A percentile compares a stretch with the other conserved stretches of the same genome.
These are phyloP conservation scores for Trametes maxima DNA, from an alignment of 768 basidiomycete species.

Conservation along the genomic window DNA sequence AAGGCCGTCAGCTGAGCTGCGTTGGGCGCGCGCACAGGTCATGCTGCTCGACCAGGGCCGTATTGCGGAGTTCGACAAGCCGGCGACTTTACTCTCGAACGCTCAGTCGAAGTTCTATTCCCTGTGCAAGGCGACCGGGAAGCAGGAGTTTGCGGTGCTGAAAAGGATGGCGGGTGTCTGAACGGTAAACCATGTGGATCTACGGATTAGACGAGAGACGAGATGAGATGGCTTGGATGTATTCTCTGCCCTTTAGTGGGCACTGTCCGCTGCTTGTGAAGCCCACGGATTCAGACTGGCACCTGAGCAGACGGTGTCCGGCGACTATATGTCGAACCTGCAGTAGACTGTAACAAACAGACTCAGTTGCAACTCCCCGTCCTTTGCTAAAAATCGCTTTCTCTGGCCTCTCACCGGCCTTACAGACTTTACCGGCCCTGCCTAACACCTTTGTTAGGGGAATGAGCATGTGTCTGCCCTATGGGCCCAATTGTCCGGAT, in stretches of 20 bases:
- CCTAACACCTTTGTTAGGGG: too few relatives aligned
- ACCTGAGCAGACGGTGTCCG: too few relatives aligned
- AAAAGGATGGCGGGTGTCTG: constrained; percentile 61
- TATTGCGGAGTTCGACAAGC: constrained; percentile 77
- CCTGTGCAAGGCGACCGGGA: constrained; percentile 75
- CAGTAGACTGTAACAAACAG: too few relatives aligned
- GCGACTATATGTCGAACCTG: too few relatives aligned
- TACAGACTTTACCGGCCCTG: too few relatives aligned
- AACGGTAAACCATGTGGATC: not conserved
- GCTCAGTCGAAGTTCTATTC: constrained; percentile 62
- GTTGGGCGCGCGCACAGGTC: constrained; percentile 45
- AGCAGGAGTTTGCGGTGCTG: constrained; percentile 66
- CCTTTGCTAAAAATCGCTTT: too few relatives aligned
- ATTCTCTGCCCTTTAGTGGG: not conserved
- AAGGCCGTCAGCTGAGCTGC: constrained; percentile 8
- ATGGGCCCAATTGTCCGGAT: too few relatives aligned
- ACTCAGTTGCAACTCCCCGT: too few relatives aligned
- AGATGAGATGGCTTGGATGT: not conserved
- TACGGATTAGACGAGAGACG: not conserved
- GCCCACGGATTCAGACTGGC: too few relatives aligned
- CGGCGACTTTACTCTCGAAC: constrained; percentile 56
- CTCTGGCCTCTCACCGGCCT: too few relatives aligned
- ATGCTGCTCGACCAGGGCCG: constrained; percentile 79
- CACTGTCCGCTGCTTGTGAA: too few relatives aligned
- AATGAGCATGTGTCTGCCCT: too few relatives aligned